Percentiles rank a stretch among this genome's conserved stretches.
Conservation (phyloP, 257 asterid species). For the Solanum habrochaites region DNA sequence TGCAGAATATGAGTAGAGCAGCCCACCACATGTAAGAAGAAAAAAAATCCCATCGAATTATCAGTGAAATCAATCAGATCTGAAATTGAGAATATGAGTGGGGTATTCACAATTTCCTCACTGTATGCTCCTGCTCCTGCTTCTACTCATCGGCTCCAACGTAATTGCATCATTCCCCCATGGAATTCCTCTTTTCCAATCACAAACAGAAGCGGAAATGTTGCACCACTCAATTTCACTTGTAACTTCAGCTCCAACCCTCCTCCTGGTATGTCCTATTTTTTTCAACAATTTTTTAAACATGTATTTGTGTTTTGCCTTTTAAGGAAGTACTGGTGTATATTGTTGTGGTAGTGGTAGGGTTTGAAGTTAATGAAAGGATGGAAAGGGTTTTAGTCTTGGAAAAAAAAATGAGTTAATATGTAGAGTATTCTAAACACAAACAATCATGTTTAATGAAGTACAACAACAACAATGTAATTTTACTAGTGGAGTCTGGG, state of each 20-base stretch:
- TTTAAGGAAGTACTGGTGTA: not conserved
- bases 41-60: not conserved
- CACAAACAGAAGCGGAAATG: not conserved
- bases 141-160: not conserved
- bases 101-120: not conserved
- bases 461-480: not conserved
- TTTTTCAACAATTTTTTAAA: not conserved
- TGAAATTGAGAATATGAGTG: not conserved
- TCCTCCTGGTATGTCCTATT: constrained; percentile 1
- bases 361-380: not conserved
- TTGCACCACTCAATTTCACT: not conserved
- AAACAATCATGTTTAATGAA: not conserved
- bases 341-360: not conserved
- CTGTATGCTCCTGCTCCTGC: not conserved
- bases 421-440: not conserved
- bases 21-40: not conserved
- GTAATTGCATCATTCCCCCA: not conserved
- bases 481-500: not conserved
- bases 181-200: not conserved
- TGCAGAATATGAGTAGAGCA: not conserved
- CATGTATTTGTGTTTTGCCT: not conserved
- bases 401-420: not conserved
- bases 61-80: not conserved
- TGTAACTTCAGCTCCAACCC: not conserved
- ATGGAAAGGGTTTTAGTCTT: not conserved